Evolutionary conservation across 306 rosid species (phyloP), one percentile per base, ranked within the genome.

Genomic region (Cajanus cajan): DNA sequence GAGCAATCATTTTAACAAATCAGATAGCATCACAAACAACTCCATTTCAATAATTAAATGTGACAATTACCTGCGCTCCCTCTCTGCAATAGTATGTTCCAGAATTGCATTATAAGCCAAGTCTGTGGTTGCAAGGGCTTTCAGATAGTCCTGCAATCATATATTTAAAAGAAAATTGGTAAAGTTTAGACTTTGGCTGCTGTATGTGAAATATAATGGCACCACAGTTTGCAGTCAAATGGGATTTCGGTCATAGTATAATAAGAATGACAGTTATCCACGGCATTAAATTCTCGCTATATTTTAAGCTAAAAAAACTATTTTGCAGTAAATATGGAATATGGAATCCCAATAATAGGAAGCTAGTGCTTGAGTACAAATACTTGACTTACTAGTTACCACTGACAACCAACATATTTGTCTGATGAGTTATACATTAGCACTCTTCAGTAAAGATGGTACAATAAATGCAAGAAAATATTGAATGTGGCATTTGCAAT

Each of bases 71-170:
- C 99, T 96, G 85, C 98, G 99, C 82, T 93, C 99, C 92, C 98
- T 93, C 94, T 96, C 99, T 7, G 99, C 97, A 80, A 93, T 85
- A 68, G 99, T 93, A 81, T 96, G 99, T 80, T 96, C 99, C 85
- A 96, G 82, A 89, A 96, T 91, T 81, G 90, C 92, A 87, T 76
- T 86, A 85, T 96, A 96, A 59, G 99, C 93, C 86, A 96, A 77
- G 92, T 96, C 98, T 77, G 86, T 96, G 48, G 99, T 93, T 64
- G 88, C 61, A 75, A 88, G 94, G 45, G 90, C 78, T 73, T 94
- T 97, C 83, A 96, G 73, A 89, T 96, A 96, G 86, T 96, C 99
- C 98, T 96, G 93, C 50, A 90, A 70, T 70, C 54, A 74, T 54
- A 85, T 54, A 83, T 80, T 80, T 40, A 74, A 61, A 59, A 77